A percentile compares a stretch with the other conserved stretches of the same genome.
These are phyloP conservation scores for Fraxinus xanthoxyloides DNA, from an alignment of 305 asterid genomes.

Conservation along the genomic window DNA sequence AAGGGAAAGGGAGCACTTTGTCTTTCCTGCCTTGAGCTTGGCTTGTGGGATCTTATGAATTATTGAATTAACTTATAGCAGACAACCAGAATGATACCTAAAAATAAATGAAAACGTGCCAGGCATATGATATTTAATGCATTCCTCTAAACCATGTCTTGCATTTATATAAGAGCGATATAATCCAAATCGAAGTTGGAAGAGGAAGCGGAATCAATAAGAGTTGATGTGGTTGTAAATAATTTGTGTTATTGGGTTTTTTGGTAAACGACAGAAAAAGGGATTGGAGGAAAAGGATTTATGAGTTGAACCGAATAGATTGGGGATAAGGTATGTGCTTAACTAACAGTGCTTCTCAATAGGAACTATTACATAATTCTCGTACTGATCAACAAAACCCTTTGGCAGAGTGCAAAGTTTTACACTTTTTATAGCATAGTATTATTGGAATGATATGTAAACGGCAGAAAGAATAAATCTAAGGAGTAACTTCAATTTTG, in stretches of 20 bases:
- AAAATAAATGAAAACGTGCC: background rate
- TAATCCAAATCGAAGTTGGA: background rate
- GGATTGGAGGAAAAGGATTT: background rate
- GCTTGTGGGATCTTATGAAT: background rate
- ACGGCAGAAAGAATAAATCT: background rate
- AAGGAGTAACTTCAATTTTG: conserved; percentile 1
- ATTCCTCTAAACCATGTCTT: background rate
- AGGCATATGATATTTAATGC: background rate
- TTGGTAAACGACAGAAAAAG: background rate
- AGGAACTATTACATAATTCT: background rate
- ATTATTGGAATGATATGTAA: background rate
- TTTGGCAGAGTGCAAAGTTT: background rate
- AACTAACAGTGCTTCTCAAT: background rate
- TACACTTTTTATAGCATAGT: background rate
- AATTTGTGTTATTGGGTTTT: background rate
- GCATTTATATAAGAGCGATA: background rate
- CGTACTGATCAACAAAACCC: background rate
- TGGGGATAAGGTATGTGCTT: background rate
- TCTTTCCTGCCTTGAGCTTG: background rate
- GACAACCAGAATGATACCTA: background rate
- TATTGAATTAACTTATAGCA: background rate
- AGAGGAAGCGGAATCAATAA: background rate
- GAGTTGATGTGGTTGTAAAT: background rate
- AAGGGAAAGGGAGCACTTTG: background rate
- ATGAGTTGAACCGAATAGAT: background rate